Evolutionary conservation across 495 filamentous ascomycete genomes (phyloP).

Genomic region (Parmelia sp.): DNA sequence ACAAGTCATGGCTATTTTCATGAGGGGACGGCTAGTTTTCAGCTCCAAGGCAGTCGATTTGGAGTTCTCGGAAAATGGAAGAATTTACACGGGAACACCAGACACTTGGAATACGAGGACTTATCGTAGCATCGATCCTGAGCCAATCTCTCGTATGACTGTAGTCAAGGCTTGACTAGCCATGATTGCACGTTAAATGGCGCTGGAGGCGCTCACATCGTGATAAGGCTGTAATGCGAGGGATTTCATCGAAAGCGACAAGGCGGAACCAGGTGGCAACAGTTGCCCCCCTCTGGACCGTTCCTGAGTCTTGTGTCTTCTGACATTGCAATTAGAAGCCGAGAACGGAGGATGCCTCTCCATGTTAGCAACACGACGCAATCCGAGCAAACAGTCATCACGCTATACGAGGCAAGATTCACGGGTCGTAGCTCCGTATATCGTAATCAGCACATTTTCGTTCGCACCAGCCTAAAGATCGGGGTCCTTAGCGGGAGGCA

Average conservation of each 20-base stretch:
- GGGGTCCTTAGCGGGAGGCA: neutral
- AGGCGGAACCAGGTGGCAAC: neutral
- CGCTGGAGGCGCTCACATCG: neutral
- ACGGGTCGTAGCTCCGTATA: slow-evolving; percentile 2
- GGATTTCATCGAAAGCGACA: neutral
- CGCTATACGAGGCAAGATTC: neutral
- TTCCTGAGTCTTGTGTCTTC: neutral
- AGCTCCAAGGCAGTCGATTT: neutral
- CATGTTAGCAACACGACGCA: neutral
- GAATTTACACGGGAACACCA: neutral
- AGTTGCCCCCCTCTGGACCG: neutral
- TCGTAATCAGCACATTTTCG: neutral
- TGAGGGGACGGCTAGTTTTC: neutral
- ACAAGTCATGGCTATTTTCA: neutral
- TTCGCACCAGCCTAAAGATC: neutral
- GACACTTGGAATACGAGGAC: neutral
- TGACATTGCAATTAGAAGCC: neutral
- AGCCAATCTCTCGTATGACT: neutral
- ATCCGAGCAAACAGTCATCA: neutral
- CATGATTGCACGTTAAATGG: neutral
- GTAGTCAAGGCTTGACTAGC: neutral
- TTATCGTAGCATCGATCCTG: neutral
- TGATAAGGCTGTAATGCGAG: neutral
- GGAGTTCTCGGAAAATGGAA: neutral
- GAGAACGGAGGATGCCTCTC: neutral